Conservation (phyloP, 305 asterid genomes). For the Stenogyne calaminthoides region DNA sequence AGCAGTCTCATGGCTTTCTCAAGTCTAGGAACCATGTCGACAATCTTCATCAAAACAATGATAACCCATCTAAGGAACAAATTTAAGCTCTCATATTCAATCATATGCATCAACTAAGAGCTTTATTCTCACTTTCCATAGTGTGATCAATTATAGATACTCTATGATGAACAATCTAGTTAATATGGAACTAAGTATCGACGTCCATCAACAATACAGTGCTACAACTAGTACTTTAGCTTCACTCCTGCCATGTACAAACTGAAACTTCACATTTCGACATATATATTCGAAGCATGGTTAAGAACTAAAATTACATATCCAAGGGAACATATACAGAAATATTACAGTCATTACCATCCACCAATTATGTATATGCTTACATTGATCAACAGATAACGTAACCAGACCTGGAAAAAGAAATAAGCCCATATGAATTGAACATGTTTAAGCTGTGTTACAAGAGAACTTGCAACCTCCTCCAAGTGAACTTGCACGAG, state of each 20-base stretch:
- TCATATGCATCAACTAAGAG: neutral
- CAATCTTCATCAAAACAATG: slow-evolving; percentile 8
- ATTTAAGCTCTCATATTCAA: slow-evolving; percentile 4
- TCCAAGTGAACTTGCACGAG: slow-evolving; percentile 23
- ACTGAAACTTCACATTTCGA: slow-evolving; percentile 23
- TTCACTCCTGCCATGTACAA: neutral
- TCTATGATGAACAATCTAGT: neutral
- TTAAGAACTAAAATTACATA: slow-evolving; percentile 15
- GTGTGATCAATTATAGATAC: neutral
- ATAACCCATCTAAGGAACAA: too few species aligned
- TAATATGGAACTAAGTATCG: neutral
- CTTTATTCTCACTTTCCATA: neutral
- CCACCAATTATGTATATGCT: slow-evolving; percentile 17
- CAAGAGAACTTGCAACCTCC: slow-evolving; percentile 22
- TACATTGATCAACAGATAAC: slow-evolving; percentile 28
- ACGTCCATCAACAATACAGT: slow-evolving; percentile 5
- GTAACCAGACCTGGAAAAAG: neutral
- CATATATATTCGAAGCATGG: slow-evolving; percentile 17
- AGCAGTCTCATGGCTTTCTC: neutral
- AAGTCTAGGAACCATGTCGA: neutral
- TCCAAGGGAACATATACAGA: slow-evolving; percentile 25
- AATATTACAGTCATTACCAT: slow-evolving; percentile 26
- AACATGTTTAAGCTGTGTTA: slow-evolving; percentile 13
- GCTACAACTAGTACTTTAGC: slow-evolving; percentile 4
- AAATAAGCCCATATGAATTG: neutral